A percentile compares a stretch with the other conserved stretches of the same genome.
These are phyloP conservation scores for Biscogniauxia sp. DNA, from an alignment of 2,329 filamentous ascomycete species.

Conservation along the genomic window DNA sequence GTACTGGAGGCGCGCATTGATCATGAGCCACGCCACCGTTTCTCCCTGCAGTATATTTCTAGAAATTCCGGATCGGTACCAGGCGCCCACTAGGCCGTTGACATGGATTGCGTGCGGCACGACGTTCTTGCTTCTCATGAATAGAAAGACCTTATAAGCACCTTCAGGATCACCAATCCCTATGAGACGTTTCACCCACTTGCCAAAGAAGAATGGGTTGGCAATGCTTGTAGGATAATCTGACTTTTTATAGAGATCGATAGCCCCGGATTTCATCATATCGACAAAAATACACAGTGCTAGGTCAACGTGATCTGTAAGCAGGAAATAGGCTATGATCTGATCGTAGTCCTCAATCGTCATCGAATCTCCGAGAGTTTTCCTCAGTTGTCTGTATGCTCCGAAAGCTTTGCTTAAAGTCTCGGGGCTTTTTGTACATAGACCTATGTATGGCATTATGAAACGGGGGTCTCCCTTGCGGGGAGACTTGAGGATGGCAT, in stretches of 20 bases:
- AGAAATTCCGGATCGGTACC: conserved; percentile 62
- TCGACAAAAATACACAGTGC: conserved; percentile 80
- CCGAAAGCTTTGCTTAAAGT: conserved; percentile 61
- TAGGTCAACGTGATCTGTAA: conserved; percentile 60
- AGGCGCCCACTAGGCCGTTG: conserved; percentile 79
- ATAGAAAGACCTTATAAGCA: conserved; percentile 68
- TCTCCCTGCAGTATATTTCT: conserved; percentile 61
- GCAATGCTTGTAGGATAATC: conserved; percentile 48
- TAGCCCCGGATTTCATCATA: conserved; percentile 71
- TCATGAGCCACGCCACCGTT: conserved; percentile 72
- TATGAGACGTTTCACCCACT: conserved; percentile 84
- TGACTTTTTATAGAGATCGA: conserved; percentile 44
- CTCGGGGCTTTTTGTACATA: conserved; percentile 55
- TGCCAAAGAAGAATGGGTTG: conserved; percentile 82
- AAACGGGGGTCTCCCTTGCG: conserved; percentile 52
- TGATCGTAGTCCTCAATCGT: conserved; percentile 74
- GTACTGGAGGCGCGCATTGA: conserved; percentile 63
- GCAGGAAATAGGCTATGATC: conserved; percentile 68
- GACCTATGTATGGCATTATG: conserved; percentile 66
- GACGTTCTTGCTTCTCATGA: conserved; percentile 71
- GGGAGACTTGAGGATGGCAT: conserved; percentile 47
- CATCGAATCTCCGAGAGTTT: conserved; percentile 58
- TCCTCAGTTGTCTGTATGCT: conserved; percentile 63
- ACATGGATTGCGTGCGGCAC: conserved; percentile 71
- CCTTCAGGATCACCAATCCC: conserved; percentile 68